A percentile compares a stretch with the other conserved stretches of the same genome.
These are phyloP conservation scores for Hirschfeldia incana DNA, from an alignment of 345 rosid genomes.

Conservation along the genomic window DNA sequence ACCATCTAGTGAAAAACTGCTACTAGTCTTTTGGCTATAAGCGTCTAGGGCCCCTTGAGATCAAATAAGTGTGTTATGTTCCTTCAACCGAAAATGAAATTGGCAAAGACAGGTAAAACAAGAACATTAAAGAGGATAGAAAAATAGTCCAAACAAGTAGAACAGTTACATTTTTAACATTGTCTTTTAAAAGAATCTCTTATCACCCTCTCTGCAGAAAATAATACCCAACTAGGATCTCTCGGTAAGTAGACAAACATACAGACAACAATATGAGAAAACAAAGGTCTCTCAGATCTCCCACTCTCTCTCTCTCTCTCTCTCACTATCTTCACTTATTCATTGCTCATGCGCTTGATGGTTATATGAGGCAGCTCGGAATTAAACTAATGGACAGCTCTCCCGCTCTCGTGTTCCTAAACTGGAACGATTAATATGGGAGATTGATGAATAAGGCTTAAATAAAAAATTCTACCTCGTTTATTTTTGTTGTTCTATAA, in stretches of 20 bases:
- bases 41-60: neutral
- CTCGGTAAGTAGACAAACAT: constrained; percentile 6
- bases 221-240: constrained; percentile 8
- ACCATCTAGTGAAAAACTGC: neutral
- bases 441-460: neutral
- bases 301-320: neutral
- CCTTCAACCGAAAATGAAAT: neutral
- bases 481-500: neutral
- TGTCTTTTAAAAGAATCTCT: neutral
- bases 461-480: neutral
- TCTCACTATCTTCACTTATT: neutral
- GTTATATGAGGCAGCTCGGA: neutral
- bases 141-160: neutral
- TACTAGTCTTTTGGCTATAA: neutral
- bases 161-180: constrained; percentile 30
- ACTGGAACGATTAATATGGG: neutral
- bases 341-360: neutral
- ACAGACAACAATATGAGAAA: neutral
- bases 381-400: neutral
- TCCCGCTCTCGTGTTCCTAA: neutral
- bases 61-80: neutral
- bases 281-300: constrained; percentile 6
- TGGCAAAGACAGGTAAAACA: neutral
- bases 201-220: neutral
- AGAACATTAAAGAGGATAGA: neutral